Percentiles rank a stretch among this genome's conserved stretches.
These are phyloP conservation scores for Raffaelea arxii DNA, from an alignment of 2,329 filamentous ascomycete genomes.

Conservation along the genomic window DNA sequence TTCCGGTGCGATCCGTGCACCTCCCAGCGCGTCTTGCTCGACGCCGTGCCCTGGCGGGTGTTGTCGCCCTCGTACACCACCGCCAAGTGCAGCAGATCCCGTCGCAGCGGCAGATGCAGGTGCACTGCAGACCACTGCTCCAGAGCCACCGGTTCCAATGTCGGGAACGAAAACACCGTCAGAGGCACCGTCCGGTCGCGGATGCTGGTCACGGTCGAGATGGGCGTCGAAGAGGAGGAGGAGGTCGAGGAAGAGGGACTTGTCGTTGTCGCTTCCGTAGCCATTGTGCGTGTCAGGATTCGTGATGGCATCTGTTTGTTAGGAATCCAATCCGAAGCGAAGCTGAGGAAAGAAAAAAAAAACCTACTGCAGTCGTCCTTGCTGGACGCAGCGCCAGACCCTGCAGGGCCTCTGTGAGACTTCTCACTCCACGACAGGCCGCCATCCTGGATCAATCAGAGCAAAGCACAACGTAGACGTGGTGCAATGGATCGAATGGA, in stretches of 20 bases:
- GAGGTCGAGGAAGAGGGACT: neutral
- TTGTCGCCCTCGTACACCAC: conserved; percentile 87
- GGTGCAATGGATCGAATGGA: no score
- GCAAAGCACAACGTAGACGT: no score
- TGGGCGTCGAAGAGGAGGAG: neutral
- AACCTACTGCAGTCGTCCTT: neutral
- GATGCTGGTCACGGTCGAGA: neutral
- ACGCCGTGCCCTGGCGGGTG: conserved; percentile 79
- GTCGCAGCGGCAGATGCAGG: conserved; percentile 76
- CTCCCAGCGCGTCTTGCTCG: conserved; percentile 70
- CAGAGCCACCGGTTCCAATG: conserved; percentile 72
- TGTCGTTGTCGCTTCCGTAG: neutral
- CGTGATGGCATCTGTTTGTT: no score
- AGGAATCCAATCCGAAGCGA: neutral
- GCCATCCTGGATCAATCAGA: neutral
- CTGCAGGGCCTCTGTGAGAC: neutral
- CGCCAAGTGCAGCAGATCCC: conserved; percentile 86
- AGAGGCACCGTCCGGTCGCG: conserved; percentile 66
- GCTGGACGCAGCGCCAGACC: neutral
- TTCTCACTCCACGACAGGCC: neutral
- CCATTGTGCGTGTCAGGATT: neutral
- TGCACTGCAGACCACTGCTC: conserved; percentile 72
- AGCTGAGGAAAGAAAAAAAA: neutral
- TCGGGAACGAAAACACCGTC: conserved; percentile 84
- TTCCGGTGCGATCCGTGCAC: conserved; percentile 79